phyloP scores from a whole-genome alignment of 2,329 filamentous ascomycete species.

The Sclerotinia nivalis region DNA sequence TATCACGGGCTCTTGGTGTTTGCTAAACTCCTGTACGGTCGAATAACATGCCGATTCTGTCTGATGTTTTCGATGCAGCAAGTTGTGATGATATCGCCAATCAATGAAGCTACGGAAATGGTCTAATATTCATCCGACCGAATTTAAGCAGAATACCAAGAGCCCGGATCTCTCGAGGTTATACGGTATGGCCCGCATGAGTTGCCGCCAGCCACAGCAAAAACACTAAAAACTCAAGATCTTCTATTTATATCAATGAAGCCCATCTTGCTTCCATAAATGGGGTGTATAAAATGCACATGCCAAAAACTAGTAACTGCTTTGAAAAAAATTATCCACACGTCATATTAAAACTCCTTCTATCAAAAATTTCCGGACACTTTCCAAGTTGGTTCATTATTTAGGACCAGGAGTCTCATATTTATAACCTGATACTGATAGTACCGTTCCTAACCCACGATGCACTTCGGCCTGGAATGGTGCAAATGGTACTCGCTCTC shows the following conservation, averaged over 20 bases:
- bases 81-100: no score
- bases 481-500: slow-evolving; percentile 80
- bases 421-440: slow-evolving; percentile 18
- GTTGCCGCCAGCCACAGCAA: not conserved
- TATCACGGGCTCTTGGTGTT: no score
- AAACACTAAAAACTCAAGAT: not conserved
- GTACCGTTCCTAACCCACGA: slow-evolving; percentile 70
- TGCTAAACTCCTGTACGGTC: no score
- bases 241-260: not conserved
- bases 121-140: no score
- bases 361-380: not conserved
- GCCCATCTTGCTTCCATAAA: not conserved
- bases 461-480: slow-evolving; percentile 90
- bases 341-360: not conserved
- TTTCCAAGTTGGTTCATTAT: not conserved
- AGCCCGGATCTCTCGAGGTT: no score
- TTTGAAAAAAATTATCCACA: not conserved
- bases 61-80: no score
- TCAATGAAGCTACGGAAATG: no score
- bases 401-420: slow-evolving; percentile 19
- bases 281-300: not conserved
- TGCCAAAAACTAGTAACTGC: not conserved
- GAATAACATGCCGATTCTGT: no score
- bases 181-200: no score
- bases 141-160: no score